Evolutionary conservation across 495 filamentous ascomycete species (phyloP), one percentile per base, ranked within the genome.

Genomic region (Thermothielavioides terrestris): DNA sequence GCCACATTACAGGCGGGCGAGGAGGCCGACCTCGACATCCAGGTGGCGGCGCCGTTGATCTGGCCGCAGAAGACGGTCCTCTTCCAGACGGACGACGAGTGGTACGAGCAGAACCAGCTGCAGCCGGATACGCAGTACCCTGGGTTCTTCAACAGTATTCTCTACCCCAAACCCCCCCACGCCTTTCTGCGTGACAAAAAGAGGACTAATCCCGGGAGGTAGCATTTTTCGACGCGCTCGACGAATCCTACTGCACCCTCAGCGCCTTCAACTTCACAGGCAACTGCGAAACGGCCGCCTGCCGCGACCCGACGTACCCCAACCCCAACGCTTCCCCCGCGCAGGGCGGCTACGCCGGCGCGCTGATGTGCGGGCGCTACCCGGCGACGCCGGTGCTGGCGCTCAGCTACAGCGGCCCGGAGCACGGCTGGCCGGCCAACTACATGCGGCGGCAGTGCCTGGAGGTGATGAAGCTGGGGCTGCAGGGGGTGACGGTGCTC

Each of bases 381-480:
- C 48, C 50, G 12, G 57, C 68, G 6, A 68, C 67, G 4, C 59
- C 65, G 52, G 67, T 71, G 0, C 62, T 73, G 46, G 59, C 59
- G 42, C 68, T 73, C 58, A 66, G 61, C 21, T 73, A 73, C 57
- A 63, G 60, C 35, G 65, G 66, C 14, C 55, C 59, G 14, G 66
- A 73, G 44, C 45, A 55, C 23, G 54, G 60, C n/a, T 63, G 68
- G 22, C 66, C 68, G 0, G 49, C 46, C 8, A 58, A 47, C 15
- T 73, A 71, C 52, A 58, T 68, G 53, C 57, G 59, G 43, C 60
- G 70, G 3, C 67, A 71, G 52, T 71, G 68, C 58, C 50, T 58
- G 30, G 67, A 70, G 67, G 57, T 74, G 57, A 74, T 85, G 68
- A 85, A 86, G 67, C 78, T 85, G 6, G 81, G 75, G 2, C 67